Evolutionary conservation across 2,329 filamentous ascomycete species (phyloP), one percentile per base, ranked within the genome.

Genomic region (Scolecobasidium constrictum): DNA sequence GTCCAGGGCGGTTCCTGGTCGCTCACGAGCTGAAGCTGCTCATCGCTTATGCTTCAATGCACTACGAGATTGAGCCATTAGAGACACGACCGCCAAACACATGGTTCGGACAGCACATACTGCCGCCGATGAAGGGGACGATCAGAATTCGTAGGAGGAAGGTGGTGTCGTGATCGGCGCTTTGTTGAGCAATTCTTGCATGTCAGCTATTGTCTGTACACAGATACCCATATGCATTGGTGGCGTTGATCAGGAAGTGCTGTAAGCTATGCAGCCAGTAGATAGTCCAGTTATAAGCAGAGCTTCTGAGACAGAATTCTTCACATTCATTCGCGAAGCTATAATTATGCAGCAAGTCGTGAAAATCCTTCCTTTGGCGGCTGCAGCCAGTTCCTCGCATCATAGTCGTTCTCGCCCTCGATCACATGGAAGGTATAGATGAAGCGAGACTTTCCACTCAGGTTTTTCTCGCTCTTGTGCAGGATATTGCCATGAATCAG

Each of bases 341-440:
- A 9, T 38, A 19, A n/a, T 36, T 19, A 42, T 5, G 20, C 23
- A 16, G 15, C 35, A 21, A 46, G 12, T 17, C 20, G 44, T 21
- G 44, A 46, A 57, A 98, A 95, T 0, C 86, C 88, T 34, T 75
- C 75, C 33, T 71, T 67, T 0, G 86, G 82, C 45, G 88, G 86
- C 66, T 95, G 90, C 60, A 98, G 63, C 92, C 92, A 96, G 63
- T 98, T 98, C 63, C 73, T 72, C 63, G 74, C 73, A 62, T 96
- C 92, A 61, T 96, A 98, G 43, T 66, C 68, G 35, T 78, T 68
- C 16, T 82, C 75, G 0, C 83, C 84, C 65, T 96, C 92, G 55
- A 96, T 96, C 45, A 94, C 77, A 67, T 98, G 92, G 60, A 96
- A 98, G 0, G 92, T 96, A 63, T 96, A 46, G 42, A 95, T 94